phyloP scores from a whole-genome alignment of 2,329 filamentous ascomycete species.

The Monilinia laxa region DNA sequence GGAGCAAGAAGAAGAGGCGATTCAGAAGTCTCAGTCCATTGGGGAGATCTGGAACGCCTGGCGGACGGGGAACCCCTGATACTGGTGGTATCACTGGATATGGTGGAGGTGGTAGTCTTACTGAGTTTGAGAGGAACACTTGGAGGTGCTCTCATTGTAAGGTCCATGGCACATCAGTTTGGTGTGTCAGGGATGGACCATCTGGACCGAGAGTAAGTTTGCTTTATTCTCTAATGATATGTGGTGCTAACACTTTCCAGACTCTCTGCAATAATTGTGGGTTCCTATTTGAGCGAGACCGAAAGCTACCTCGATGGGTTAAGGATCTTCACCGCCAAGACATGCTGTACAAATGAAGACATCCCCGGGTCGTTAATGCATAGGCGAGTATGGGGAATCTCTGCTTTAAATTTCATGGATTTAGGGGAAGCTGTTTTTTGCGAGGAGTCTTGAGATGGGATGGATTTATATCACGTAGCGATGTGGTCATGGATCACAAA shows the following conservation, averaged over 20 bases:
- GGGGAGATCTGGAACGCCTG: conserved; percentile 65
- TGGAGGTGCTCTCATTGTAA: conserved; percentile 90
- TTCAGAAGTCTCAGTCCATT: conserved; percentile 85
- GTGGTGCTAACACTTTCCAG: conserved; percentile 41
- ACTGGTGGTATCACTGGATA: conserved; percentile 69
- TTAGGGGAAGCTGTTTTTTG: conserved; percentile 9
- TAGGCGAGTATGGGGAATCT: conserved; percentile 21
- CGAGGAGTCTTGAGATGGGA: conserved; percentile 20
- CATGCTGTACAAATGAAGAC: conserved; percentile 38
- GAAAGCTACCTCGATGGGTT: conserved; percentile 75
- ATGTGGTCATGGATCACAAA: conserved; percentile 24
- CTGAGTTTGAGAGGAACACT: conserved; percentile 72
- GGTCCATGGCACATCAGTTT: conserved; percentile 86
- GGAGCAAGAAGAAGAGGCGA: conserved; percentile 91
- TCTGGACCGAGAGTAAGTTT: conserved; percentile 72
- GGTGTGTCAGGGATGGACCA: conserved; percentile 92
- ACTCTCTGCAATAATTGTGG: conserved; percentile 93
- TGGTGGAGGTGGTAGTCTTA: conserved; percentile 59
- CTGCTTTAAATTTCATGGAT: conserved; percentile 27
- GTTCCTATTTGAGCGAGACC: conserved; percentile 82
- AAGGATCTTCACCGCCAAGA: conserved; percentile 60
- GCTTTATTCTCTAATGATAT: conserved; percentile 2
- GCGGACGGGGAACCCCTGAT: conserved; percentile 77
- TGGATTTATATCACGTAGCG: conserved; percentile 24
- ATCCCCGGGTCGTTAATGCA: not conserved